Base-by-base conservation (phyloP, 139 green algal genomes). In the Closterium sp. region DNA sequence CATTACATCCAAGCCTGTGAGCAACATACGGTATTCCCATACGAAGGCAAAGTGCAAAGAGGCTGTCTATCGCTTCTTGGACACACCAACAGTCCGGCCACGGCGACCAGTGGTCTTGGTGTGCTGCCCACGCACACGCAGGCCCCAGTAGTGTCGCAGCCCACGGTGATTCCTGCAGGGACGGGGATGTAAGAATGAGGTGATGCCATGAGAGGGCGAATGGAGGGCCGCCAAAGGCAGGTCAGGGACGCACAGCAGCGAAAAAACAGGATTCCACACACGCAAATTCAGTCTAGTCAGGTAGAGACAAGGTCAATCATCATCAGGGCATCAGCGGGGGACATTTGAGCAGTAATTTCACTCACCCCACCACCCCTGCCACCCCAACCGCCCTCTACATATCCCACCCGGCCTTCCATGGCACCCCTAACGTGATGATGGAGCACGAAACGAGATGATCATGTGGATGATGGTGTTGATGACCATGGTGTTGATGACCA, bases 111-210 rank as follows among this genome's bases (percentile, higher is more conserved):
- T 99, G 94, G 98, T 99, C 97, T 99, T 99, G 92, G 98, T 99
- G 97, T 99, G 98, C 97, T 99, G 98, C 62, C 98, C 98, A 91
- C 98, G 97, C 92, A 99, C 98, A 89, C 96, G 96, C 91, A 99
- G 96, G 95, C 98, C 97, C 98, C 98, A 99, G 96, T 99, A 99
- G 96, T 99, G 97, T 86, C 98, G 96, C 93, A 99, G 97, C 96
- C 98, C 98, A 92, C 98, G 96, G 93, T 99, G 98, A 89, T 94
- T 95, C 42, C 95, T 87, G 85, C 28, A 17, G 27, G 85, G 85
- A 87, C 84, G 27, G 28, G 28, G 7, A 87, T 29, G 62, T 3
- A 79, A 13, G 62, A 79, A 79, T 50, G 38, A 7, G 13, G 38
- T 50, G 13, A 50, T 50, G 38, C 38, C 38, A 50, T 50, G 38